Conservation (phyloP, 2,329 filamentous ascomycete species). For the Aureobasidium sp. region DNA sequence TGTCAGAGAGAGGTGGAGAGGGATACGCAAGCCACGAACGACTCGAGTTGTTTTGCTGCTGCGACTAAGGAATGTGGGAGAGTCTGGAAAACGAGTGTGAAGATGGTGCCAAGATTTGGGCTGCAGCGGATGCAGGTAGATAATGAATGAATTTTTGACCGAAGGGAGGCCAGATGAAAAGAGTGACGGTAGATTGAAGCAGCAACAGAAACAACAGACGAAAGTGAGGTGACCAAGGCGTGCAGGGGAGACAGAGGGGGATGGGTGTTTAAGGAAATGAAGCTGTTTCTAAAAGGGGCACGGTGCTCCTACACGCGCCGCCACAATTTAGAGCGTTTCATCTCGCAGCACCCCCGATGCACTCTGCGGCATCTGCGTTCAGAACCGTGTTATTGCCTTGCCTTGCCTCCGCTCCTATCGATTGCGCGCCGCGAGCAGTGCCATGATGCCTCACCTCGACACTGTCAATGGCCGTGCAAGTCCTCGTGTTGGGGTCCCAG, state of each 20-base stretch:
- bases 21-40: slow-evolving; percentile 9
- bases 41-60: slow-evolving; percentile 12
- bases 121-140: slow-evolving; percentile 11
- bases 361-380: slow-evolving; percentile 8
- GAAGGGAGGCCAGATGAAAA: slow-evolving; percentile 5
- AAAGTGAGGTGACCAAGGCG: slow-evolving; percentile 12
- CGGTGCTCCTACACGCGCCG: slow-evolving; percentile 8
- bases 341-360: neutral
- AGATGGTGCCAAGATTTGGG: slow-evolving; percentile 7
- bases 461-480: neutral
- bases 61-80: slow-evolving; percentile 16
- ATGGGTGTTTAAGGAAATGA: slow-evolving; percentile 13
- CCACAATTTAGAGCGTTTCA: slow-evolving; percentile 14
- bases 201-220: slow-evolving; percentile 13
- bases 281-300: slow-evolving; percentile 14
- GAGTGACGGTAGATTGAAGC: slow-evolving; percentile 10
- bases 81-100: slow-evolving; percentile 9
- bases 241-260: slow-evolving; percentile 5
- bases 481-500: neutral
- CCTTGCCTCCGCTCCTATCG: slow-evolving; percentile 5
- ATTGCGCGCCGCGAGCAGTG: neutral
- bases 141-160: slow-evolving; percentile 14
- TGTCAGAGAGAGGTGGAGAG: neutral
- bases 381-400: slow-evolving; percentile 14
- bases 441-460: neutral